Evolutionary conservation across 352 stramenopile genomes (phyloP).

Genomic region (Pythium rhizo-oryzae): DNA sequence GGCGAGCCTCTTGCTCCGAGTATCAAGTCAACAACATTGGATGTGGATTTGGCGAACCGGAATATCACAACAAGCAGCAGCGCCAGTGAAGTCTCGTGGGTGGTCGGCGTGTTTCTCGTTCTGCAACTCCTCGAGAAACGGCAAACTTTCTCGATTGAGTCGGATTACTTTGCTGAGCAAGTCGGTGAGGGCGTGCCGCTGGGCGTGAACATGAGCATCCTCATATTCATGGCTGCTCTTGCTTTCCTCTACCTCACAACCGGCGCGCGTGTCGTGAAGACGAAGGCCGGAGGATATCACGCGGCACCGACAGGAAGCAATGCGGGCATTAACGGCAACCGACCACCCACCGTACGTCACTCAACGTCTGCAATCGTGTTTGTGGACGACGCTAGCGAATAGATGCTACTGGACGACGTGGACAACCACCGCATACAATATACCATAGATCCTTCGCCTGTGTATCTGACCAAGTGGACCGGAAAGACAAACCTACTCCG

Average conservation of each 20-base stretch:
- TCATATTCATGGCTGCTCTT: slow-evolving; percentile 53
- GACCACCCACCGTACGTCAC: slow-evolving; percentile 8
- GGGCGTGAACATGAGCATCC: slow-evolving; percentile 65
- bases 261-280: slow-evolving; percentile 14
- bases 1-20: slow-evolving; percentile 49
- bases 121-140: slow-evolving; percentile 63
- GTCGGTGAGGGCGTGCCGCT: slow-evolving; percentile 70
- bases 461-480: no score
- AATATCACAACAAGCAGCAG: slow-evolving; percentile 21
- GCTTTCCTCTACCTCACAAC: slow-evolving; percentile 61
- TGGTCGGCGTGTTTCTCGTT: slow-evolving; percentile 71
- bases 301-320: slow-evolving; percentile 33
- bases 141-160: slow-evolving; percentile 57
- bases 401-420: slow-evolving; percentile 9
- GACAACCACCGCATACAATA: neutral
- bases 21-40: slow-evolving; percentile 14
- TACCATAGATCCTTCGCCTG: neutral
- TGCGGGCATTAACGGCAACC: slow-evolving; percentile 42
- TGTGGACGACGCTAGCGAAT: slow-evolving; percentile 75
- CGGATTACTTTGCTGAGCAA: slow-evolving; percentile 61
- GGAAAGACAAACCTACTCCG: no score
- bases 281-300: slow-evolving; percentile 34
- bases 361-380: slow-evolving; percentile 68
- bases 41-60: slow-evolving; percentile 18
- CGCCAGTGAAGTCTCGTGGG: slow-evolving; percentile 51